A percentile compares a stretch with the other conserved stretches of the same genome.
Evolutionary conservation across 495 filamentous ascomycete genomes (phyloP).

Genomic region (Elaphomyces granulatus): DNA sequence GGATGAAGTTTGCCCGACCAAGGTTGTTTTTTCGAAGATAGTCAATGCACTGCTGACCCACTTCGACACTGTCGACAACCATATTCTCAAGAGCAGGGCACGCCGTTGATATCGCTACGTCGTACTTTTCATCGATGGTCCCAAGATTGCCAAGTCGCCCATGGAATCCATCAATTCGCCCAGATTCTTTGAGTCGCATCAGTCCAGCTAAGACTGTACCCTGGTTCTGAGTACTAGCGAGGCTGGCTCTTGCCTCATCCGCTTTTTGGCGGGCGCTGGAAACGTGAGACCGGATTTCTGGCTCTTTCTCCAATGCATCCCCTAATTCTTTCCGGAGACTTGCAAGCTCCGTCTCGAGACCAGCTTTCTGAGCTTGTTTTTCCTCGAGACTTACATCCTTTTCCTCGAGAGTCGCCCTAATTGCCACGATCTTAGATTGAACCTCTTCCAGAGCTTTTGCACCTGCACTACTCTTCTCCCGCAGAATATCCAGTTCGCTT

Average conservation of each 20-base stretch:
- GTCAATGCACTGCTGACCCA: slow-evolving; percentile 93
- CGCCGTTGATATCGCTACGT: slow-evolving; percentile 92
- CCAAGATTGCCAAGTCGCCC: slow-evolving; percentile 90
- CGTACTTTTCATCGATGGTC: slow-evolving; percentile 87
- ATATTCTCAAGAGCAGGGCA: slow-evolving; percentile 86
- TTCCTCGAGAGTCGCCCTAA: slow-evolving; percentile 49
- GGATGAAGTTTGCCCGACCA: slow-evolving; percentile 93
- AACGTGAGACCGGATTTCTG: slow-evolving; percentile 62
- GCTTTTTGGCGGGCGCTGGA: slow-evolving; percentile 85
- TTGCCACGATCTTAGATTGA: slow-evolving; percentile 58
- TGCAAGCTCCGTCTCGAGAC: slow-evolving; percentile 57
- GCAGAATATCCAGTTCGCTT: slow-evolving; percentile 81
- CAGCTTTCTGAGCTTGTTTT: slow-evolving; percentile 53
- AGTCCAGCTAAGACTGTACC: slow-evolving; percentile 83
- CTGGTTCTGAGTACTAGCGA: slow-evolving; percentile 78
- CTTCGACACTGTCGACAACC: slow-evolving; percentile 88
- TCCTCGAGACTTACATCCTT: slow-evolving; percentile 67
- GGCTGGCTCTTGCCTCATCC: slow-evolving; percentile 80
- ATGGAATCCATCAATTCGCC: slow-evolving; percentile 91
- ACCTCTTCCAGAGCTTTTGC: slow-evolving; percentile 70
- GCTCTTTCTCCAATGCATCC: slow-evolving; percentile 59
- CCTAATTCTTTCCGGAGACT: slow-evolving; percentile 57
- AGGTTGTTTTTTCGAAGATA: slow-evolving; percentile 95
- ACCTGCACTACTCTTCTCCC: slow-evolving; percentile 76
- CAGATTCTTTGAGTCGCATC: slow-evolving; percentile 91